Percentiles rank a stretch among this genome's conserved stretches.
Conservation (phyloP, 2,329 filamentous ascomycete species). For the Aspergillus brasiliensis region DNA sequence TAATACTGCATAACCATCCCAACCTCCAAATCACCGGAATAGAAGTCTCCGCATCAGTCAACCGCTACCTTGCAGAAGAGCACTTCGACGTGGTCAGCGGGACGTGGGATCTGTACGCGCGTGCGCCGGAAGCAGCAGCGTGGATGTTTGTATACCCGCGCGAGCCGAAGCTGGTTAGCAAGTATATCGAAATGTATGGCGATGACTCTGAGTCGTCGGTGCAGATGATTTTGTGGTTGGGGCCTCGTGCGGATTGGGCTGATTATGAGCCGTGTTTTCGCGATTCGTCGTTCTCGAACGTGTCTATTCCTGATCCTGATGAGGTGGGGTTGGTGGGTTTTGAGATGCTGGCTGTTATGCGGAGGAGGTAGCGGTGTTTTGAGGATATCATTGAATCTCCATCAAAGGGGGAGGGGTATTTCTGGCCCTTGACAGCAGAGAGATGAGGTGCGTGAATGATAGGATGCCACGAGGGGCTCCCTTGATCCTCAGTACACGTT, state of each 20-base stretch:
- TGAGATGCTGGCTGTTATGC: constrained; percentile 25
- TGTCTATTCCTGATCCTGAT: constrained; percentile 22
- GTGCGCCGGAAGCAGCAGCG: constrained; percentile 45
- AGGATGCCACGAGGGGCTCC: too few relatives aligned
- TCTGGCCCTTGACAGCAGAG: too few relatives aligned
- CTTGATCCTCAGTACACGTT: too few relatives aligned
- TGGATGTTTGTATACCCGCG: constrained; percentile 60
- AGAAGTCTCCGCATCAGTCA: constrained; percentile 51
- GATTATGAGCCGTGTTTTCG: constrained; percentile 34
- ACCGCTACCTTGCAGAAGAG: constrained; percentile 48
- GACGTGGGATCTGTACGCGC: constrained; percentile 46
- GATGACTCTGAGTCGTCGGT: constrained; percentile 5
- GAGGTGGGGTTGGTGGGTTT: constrained; percentile 27
- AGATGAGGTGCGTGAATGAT: too few relatives aligned
- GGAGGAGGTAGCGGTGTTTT: neutral
- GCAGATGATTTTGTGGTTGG: constrained; percentile 34
- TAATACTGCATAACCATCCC: constrained; percentile 35
- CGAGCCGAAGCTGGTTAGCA: constrained; percentile 46
- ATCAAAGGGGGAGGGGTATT: too few relatives aligned
- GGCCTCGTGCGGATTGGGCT: constrained; percentile 32
- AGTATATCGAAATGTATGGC: constrained; percentile 44
- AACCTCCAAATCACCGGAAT: constrained; percentile 46
- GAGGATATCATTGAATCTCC: too few relatives aligned
- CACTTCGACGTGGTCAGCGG: constrained; percentile 48
- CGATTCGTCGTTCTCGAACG: constrained; percentile 22